Percentiles rank a stretch among this genome's conserved stretches.
Evolutionary conservation across 2,329 filamentous ascomycete species (phyloP).

Genomic region (Colletotrichum sp.): DNA sequence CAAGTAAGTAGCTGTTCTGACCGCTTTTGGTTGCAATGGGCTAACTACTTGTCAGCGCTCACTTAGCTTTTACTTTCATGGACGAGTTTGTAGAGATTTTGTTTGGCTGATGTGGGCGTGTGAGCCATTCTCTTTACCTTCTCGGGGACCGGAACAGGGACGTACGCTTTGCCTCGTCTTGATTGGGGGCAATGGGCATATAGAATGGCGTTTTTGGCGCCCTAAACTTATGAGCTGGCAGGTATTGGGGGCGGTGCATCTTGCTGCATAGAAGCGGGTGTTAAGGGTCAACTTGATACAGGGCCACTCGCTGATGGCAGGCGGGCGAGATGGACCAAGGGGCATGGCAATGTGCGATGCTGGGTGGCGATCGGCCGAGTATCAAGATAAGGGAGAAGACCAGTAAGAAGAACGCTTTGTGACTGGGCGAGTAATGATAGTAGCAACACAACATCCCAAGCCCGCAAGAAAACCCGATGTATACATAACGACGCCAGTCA

Average conservation of each 20-base stretch:
- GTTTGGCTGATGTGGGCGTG: conserved; percentile 50
- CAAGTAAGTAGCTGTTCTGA: conserved; percentile 66
- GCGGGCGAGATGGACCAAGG: neutral
- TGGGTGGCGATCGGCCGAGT: neutral
- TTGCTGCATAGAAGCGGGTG: neutral
- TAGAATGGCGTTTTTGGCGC: neutral
- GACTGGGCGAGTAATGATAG: neutral
- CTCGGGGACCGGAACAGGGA: neutral
- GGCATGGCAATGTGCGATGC: neutral
- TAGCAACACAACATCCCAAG: neutral
- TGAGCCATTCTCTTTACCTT: neutral
- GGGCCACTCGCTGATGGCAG: neutral
- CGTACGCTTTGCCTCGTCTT: neutral
- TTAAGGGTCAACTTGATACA: neutral
- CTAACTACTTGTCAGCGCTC: conserved; percentile 50
- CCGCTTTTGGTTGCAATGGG: conserved; percentile 24
- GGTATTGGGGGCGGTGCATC: neutral
- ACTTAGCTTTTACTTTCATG: conserved; percentile 73
- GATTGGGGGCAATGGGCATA: neutral
- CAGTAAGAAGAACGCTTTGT: neutral
- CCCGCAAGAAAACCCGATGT: neutral
- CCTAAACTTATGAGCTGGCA: neutral
- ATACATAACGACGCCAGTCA: neutral
- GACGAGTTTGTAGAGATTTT: conserved; percentile 73
- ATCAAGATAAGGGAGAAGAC: neutral